These are phyloP conservation scores for Solanum hybrid DNA, from an alignment of 305 asterid genomes.

Conservation along the genomic window DNA sequence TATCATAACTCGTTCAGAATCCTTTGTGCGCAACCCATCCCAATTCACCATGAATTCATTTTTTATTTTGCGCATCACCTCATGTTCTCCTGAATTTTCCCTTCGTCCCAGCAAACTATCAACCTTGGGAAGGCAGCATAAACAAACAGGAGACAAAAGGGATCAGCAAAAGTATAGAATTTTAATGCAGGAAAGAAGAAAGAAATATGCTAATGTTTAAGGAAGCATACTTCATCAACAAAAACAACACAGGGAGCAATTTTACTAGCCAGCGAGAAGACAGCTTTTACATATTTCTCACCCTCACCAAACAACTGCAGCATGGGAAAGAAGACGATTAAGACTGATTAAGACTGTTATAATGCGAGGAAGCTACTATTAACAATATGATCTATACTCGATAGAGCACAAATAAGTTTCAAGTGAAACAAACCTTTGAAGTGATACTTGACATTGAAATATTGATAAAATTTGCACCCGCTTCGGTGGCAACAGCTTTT, in stretches of 20 bases:
- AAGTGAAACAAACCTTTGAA: conserved; percentile 11
- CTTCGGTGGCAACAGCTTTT: conserved; percentile 28
- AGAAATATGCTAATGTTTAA: background rate
- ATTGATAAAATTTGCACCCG: conserved; percentile 30
- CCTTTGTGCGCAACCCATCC: conserved; percentile 72
- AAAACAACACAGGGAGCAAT: conserved; percentile 23
- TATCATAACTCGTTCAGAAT: conserved; percentile 60
- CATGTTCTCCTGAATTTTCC: conserved; percentile 61
- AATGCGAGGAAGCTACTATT: background rate
- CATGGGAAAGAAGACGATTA: background rate
- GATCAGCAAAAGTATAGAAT: background rate
- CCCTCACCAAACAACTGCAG: conserved; percentile 33
- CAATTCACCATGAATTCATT: conserved; percentile 65
- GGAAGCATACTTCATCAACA: conserved; percentile 22
- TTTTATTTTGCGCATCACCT: conserved; percentile 59
- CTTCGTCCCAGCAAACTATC: conserved; percentile 70
- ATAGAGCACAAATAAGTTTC: background rate
- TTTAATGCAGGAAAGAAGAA: background rate
- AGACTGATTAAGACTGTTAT: background rate
- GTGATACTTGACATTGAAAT: conserved; percentile 24
- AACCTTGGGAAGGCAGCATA: conserved; percentile 27
- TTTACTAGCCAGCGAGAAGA: conserved; percentile 28
- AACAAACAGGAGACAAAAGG: background rate
- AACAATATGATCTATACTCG: background rate
- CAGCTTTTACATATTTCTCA: conserved; percentile 29